phyloP scores from a whole-genome alignment of 2,329 filamentous ascomycete genomes.

The Colletotrichum lupini region DNA sequence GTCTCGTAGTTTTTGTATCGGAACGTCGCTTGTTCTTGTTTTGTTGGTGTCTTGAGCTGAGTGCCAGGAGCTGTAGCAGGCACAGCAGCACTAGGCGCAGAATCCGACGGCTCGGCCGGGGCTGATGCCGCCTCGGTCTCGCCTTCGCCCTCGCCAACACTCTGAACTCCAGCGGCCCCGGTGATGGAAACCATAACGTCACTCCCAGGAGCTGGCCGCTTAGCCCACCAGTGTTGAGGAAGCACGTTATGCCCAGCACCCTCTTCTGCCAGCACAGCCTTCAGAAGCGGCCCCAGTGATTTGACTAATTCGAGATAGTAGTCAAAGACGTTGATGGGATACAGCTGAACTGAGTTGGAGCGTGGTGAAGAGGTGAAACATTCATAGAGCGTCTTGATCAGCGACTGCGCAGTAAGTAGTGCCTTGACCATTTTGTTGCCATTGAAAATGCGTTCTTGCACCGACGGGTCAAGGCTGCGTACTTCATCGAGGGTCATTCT shows the following conservation, averaged over 20 bases:
- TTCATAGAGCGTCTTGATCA: constrained; percentile 79
- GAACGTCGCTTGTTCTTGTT: constrained; percentile 54
- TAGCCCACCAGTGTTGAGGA: constrained; percentile 71
- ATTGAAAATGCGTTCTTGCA: constrained; percentile 58
- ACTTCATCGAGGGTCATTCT: constrained; percentile 46
- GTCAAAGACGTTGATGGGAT: constrained; percentile 84
- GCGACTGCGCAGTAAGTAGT: constrained; percentile 79
- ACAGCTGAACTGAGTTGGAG: constrained; percentile 73
- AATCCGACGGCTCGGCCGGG: constrained; percentile 45
- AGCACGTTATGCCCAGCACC: constrained; percentile 79
- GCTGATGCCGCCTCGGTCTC: constrained; percentile 46
- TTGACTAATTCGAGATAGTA: constrained; percentile 81
- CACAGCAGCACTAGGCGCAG: constrained; percentile 41
- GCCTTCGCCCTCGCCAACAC: constrained; percentile 37
- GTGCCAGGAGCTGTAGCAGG: constrained; percentile 33
- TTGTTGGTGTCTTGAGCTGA: constrained; percentile 52
- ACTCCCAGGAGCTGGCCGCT: constrained; percentile 28
- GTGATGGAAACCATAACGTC: constrained; percentile 23
- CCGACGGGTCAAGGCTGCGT: constrained; percentile 47
- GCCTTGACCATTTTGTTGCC: constrained; percentile 86
- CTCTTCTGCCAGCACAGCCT: constrained; percentile 86
- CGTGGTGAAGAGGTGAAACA: constrained; percentile 79
- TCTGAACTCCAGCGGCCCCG: constrained; percentile 4
- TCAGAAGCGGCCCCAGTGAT: constrained; percentile 80
- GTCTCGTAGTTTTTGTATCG: constrained; percentile 80